Evolutionary conservation across 2,329 filamentous ascomycete species (phyloP).

Genomic region (Fusarium tanahbumbuense): DNA sequence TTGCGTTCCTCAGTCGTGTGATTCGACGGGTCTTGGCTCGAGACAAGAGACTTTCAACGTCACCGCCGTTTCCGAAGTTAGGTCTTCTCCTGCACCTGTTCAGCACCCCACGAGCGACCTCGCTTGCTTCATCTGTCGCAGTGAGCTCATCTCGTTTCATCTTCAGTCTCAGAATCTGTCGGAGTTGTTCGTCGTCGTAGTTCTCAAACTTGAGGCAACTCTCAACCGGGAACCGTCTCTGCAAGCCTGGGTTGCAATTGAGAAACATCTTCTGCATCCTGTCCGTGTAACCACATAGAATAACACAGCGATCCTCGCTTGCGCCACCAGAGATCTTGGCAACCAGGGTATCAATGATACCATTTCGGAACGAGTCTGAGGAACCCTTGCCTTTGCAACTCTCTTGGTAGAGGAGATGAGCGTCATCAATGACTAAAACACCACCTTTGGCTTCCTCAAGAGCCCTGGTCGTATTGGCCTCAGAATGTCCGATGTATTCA

Average conservation of each 20-base stretch:
- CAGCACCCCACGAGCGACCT: background rate
- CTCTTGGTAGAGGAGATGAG: background rate
- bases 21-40: background rate
- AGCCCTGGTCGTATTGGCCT: background rate
- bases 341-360: background rate
- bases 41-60: background rate
- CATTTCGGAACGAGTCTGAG: background rate
- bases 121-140: background rate
- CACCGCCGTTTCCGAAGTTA: conserved; percentile 2
- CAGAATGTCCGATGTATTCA: background rate
- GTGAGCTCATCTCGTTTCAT: background rate
- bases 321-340: background rate
- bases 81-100: background rate
- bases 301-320: conserved; percentile 3
- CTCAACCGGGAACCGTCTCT: background rate
- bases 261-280: background rate
- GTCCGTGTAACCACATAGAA: background rate
- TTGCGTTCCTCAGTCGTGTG: background rate
- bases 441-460: background rate
- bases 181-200: background rate
- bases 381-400: background rate
- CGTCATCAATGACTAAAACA: conserved; percentile 3
- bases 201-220: background rate
- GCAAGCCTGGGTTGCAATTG: background rate
- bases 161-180: background rate